Conservation (phyloP, 495 filamentous ascomycete genomes). For the Daldinia decipiens region DNA sequence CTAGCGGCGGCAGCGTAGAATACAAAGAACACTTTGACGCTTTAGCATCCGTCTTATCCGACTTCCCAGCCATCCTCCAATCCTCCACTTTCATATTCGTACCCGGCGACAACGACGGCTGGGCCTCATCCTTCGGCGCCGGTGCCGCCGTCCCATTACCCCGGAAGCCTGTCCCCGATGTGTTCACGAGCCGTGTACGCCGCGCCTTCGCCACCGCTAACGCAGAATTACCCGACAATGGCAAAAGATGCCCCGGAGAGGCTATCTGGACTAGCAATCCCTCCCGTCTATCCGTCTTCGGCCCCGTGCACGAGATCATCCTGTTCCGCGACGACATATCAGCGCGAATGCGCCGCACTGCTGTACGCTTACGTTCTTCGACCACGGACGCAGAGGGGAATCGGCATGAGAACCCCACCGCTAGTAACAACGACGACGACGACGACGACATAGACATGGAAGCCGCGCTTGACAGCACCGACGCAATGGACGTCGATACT, state of each 20-base stretch:
- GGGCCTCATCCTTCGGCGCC: constrained; percentile 83
- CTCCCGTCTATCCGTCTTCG: constrained; percentile 80
- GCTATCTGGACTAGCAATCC: constrained; percentile 92
- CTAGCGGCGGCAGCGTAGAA: constrained; percentile 79
- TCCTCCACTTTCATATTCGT: constrained; percentile 88
- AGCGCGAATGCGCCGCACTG: constrained; percentile 76
- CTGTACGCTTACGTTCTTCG: constrained; percentile 67
- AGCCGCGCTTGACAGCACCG: constrained; percentile 38
- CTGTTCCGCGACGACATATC: constrained; percentile 87
- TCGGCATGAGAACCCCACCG: constrained; percentile 41
- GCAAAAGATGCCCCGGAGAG: constrained; percentile 57
- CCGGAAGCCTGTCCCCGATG: constrained; percentile 75
- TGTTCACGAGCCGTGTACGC: constrained; percentile 86
- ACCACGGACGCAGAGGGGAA: constrained; percentile 42
- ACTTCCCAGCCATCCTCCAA: constrained; percentile 85
- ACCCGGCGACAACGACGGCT: constrained; percentile 95
- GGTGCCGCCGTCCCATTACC: constrained; percentile 84
- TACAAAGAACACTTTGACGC: constrained; percentile 95
- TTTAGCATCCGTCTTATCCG: constrained; percentile 81
- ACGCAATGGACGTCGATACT: constrained; percentile 61
- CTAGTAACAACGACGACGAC: constrained; percentile 22
- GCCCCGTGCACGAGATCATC: constrained; percentile 83
- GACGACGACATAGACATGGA: constrained; percentile 53
- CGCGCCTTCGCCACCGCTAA: constrained; percentile 82
- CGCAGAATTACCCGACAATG: constrained; percentile 61